These are phyloP conservation scores for Trichopus zeylanicus DNA, from an alignment of 116 monocot species.

Conservation along the genomic window DNA sequence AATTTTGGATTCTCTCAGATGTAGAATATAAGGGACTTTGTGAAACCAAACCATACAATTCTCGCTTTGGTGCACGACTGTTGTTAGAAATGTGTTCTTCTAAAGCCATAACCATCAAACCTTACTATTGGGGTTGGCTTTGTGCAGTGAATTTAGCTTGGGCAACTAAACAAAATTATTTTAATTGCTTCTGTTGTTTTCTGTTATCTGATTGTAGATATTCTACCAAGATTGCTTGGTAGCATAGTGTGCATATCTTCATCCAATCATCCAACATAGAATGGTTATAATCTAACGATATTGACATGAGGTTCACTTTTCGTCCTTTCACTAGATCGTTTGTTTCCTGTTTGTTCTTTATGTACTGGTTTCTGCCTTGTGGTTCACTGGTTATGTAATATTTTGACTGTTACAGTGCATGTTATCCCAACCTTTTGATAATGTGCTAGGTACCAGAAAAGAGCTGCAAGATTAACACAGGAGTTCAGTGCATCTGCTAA, in stretches of 20 bases:
- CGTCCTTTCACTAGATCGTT: neutral
- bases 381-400: neutral
- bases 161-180: neutral
- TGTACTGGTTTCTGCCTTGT: neutral
- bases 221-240: neutral
- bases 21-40: neutral
- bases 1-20: neutral
- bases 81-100: neutral
- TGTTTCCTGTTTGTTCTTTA: neutral
- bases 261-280: no score
- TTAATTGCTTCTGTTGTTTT: neutral
- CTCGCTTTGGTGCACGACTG: neutral
- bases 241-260: no score
- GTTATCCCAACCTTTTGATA: neutral
- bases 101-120: neutral
- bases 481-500: slow-evolving; percentile 81
- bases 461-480: slow-evolving; percentile 71
- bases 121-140: neutral
- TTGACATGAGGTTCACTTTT: neutral
- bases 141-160: neutral
- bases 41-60: neutral
- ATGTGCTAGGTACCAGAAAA: slow-evolving; percentile 75
- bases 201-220: neutral
- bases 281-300: neutral
- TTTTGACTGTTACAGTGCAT: neutral